phyloP scores from a whole-genome alignment of 495 filamentous ascomycete genomes.

The Annulohypoxylon stygium region DNA sequence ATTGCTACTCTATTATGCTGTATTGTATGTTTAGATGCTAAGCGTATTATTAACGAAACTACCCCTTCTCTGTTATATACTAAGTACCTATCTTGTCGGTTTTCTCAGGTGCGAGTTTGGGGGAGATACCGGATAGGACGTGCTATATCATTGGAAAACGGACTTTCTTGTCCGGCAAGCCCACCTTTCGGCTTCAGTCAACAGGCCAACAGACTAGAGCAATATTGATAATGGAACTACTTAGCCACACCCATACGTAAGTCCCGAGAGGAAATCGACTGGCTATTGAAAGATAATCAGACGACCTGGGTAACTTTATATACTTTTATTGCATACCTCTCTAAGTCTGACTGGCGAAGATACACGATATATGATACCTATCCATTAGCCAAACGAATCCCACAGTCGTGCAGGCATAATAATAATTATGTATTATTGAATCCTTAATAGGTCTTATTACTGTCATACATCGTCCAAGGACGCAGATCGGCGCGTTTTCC shows the following conservation, averaged over 20 bases:
- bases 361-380: not conserved
- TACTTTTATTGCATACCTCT: not conserved
- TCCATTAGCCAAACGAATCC: slow-evolving; percentile 2
- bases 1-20: slow-evolving; percentile 29
- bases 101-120: not conserved
- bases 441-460: not conserved
- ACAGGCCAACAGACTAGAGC: no score
- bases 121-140: not conserved
- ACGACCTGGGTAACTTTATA: not conserved
- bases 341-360: not conserved
- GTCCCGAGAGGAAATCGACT: not conserved
- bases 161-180: not conserved
- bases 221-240: not conserved
- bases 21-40: slow-evolving; percentile 30
- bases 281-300: slow-evolving; percentile 7
- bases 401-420: not conserved
- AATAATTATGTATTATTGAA: not conserved
- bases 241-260: not conserved
- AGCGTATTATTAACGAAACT: slow-evolving; percentile 25
- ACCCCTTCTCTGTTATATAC: slow-evolving; percentile 29
- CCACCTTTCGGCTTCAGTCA: not conserved
- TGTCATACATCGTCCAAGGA: slow-evolving; percentile 16
- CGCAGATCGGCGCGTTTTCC: slow-evolving; percentile 3
- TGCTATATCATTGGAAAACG: not conserved
- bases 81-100: slow-evolving; percentile 1